Evolutionary conservation across 2,329 filamentous ascomycete genomes (phyloP).

Genomic region (Sporothrix dimorphospora): DNA sequence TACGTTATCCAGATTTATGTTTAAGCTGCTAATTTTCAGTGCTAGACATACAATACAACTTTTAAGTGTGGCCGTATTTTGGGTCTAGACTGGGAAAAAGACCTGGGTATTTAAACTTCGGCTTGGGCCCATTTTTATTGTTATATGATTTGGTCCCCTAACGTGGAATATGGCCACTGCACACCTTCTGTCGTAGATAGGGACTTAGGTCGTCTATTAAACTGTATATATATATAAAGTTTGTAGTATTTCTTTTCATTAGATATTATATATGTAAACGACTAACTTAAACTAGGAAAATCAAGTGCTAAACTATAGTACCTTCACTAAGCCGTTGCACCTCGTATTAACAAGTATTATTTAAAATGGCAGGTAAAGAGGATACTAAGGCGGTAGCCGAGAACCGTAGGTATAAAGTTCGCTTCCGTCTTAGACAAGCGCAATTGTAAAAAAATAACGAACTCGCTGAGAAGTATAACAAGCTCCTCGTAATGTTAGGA

Average conservation of each 20-base stretch:
- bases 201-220: background rate
- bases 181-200: background rate
- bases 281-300: background rate
- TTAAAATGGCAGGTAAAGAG: background rate
- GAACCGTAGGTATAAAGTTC: background rate
- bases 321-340: background rate
- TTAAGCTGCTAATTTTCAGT: background rate
- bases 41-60: background rate
- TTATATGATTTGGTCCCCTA: background rate
- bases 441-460: background rate
- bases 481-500: background rate
- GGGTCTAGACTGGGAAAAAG: too few relatives aligned
- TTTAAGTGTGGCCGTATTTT: constrained; percentile 5
- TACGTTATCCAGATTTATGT: background rate
- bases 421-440: background rate
- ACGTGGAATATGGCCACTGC: too few relatives aligned
- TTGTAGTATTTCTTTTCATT: background rate
- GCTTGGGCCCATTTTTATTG: background rate
- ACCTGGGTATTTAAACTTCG: too few relatives aligned
- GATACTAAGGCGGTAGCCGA: background rate
- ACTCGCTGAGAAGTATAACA: background rate
- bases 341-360: too few relatives aligned
- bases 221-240: background rate
- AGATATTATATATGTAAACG: background rate
- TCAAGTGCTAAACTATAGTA: background rate